These are phyloP conservation scores for Fusarium secorum DNA, from an alignment of 2,329 filamentous ascomycete genomes.

Conservation along the genomic window DNA sequence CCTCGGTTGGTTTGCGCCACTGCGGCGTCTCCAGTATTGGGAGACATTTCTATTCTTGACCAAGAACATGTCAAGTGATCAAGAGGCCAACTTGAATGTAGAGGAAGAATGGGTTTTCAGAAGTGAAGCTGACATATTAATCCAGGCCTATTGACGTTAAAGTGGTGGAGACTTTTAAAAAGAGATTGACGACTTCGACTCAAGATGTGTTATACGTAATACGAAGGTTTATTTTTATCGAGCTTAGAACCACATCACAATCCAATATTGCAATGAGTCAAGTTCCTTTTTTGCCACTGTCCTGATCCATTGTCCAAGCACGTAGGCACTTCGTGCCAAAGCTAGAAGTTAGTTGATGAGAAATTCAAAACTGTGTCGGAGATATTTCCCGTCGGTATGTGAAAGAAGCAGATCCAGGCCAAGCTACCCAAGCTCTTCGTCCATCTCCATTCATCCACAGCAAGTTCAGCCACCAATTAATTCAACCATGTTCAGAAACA, in stretches of 20 bases:
- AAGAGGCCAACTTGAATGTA: neutral
- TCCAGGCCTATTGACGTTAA: neutral
- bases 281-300: neutral
- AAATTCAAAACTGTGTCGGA: neutral
- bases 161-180: slow-evolving; percentile 4
- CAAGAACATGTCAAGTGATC: neutral
- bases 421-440: neutral
- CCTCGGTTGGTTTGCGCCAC: slow-evolving; percentile 14
- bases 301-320: neutral
- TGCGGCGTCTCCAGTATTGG: slow-evolving; percentile 11
- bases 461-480: slow-evolving; percentile 9
- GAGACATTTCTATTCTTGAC: slow-evolving; percentile 16
- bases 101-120: neutral
- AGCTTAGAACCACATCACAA: neutral
- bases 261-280: neutral
- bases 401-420: neutral
- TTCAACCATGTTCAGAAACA: slow-evolving; percentile 21
- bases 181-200: slow-evolving; percentile 10
- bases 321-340: neutral
- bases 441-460: neutral
- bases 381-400: slow-evolving; percentile 5
- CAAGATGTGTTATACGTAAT: neutral
- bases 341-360: neutral
- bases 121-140: neutral
- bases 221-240: slow-evolving; percentile 13